phyloP scores from a whole-genome alignment of 805 yeast species.

The Torulaspora delbrueckii region DNA sequence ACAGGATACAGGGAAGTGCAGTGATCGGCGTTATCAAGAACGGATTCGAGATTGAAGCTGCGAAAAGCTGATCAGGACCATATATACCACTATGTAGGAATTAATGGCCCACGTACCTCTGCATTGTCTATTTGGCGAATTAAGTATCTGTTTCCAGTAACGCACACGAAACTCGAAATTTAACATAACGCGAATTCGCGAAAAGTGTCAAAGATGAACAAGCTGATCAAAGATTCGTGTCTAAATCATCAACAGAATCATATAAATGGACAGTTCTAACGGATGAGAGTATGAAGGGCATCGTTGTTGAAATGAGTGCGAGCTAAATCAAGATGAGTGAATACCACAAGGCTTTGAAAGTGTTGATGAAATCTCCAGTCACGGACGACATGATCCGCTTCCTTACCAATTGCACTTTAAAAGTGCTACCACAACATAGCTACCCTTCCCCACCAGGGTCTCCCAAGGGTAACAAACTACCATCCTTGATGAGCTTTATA shows the following conservation, averaged over 20 bases:
- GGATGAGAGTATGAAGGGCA: not conserved
- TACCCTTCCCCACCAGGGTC: conserved; percentile 37
- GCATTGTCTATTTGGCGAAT: conserved; percentile 1
- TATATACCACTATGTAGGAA: conserved; percentile 5
- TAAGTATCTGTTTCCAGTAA: conserved; percentile 1
- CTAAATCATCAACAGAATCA: not conserved
- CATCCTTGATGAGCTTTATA: conserved; percentile 71
- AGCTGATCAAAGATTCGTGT: not conserved
- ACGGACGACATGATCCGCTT: conserved; percentile 71
- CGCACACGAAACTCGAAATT: conserved; percentile 4
- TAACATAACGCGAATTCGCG: conserved; percentile 5
- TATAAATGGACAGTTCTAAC: not conserved
- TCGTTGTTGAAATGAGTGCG: too few species aligned
- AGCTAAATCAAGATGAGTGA: conserved; percentile 16
- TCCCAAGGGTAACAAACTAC: conserved; percentile 33
- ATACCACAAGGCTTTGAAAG: conserved; percentile 50
- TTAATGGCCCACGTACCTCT: conserved; percentile 1
- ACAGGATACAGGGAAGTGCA: conserved; percentile 84
- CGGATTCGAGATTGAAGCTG: conserved; percentile 36
- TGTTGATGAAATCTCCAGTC: conserved; percentile 60
- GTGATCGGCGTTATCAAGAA: conserved; percentile 78
- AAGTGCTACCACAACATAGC: conserved; percentile 50
- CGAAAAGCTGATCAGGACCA: conserved; percentile 6
- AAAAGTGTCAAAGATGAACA: not conserved
- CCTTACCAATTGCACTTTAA: conserved; percentile 59